A percentile compares a stretch with the other conserved stretches of the same genome.
Conservation (phyloP, 176 grass and related monocot genomes). For the Urochloa ruziziensis region DNA sequence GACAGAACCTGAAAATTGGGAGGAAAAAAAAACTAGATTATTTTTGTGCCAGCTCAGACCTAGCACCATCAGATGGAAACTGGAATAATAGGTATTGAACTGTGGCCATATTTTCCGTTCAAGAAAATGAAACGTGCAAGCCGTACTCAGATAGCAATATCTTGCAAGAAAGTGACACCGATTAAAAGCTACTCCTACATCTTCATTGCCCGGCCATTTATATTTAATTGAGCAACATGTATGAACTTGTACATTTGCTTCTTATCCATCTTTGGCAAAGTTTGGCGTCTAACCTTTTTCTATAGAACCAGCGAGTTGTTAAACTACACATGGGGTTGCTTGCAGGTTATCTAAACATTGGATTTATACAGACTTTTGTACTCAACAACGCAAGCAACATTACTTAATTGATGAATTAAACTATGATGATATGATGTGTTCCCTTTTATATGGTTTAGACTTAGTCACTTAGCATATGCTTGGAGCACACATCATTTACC, state of each 20-base stretch:
- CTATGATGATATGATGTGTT: not conserved
- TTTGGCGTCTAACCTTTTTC: not conserved
- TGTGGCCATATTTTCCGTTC: not conserved
- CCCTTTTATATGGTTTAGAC: not conserved
- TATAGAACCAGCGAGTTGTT: not conserved
- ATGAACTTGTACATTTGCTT: not conserved
- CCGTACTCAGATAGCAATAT: slow-evolving; percentile 16
- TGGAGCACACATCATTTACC: not conserved
- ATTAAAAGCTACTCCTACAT: not conserved
- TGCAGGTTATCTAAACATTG: not conserved
- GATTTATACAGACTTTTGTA: not conserved
- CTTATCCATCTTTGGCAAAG: not conserved
- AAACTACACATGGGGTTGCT: slow-evolving; percentile 19
- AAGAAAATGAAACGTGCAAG: slow-evolving; percentile 3
- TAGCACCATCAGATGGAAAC: not conserved
- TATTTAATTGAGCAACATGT: not conserved
- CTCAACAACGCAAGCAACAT: slow-evolving; percentile 1
- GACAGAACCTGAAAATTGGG: slow-evolving; percentile 23
- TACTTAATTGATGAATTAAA: not conserved
- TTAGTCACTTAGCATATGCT: not conserved
- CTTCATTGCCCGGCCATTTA: not conserved
- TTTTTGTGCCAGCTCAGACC: not conserved
- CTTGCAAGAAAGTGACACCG: slow-evolving; percentile 22
- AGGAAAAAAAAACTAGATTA: not conserved
- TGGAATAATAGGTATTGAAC: no score